phyloP scores from a whole-genome alignment of 2,329 filamentous ascomycete species.

The Claviceps sorghi region DNA sequence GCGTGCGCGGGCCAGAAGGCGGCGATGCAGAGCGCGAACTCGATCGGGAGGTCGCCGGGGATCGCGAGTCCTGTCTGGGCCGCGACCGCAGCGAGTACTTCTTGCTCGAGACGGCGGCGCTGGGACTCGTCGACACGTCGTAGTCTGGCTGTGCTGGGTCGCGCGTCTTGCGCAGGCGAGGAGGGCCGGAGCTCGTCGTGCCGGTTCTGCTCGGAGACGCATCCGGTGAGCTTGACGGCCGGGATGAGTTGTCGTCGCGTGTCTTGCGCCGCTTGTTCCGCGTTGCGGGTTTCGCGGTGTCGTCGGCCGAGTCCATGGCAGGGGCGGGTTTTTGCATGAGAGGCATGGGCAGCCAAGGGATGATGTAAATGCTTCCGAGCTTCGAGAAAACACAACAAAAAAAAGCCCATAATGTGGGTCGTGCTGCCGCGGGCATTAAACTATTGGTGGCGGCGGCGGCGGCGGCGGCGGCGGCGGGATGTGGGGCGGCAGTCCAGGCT shows the following conservation, averaged over 20 bases:
- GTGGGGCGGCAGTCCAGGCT: no score
- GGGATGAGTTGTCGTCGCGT: slow-evolving; percentile 15
- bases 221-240: slow-evolving; percentile 13
- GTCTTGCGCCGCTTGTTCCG: slow-evolving; percentile 21
- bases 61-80: slow-evolving; percentile 18
- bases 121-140: slow-evolving; percentile 8
- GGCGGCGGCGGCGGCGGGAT: no score
- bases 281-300: slow-evolving; percentile 13
- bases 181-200: not conserved
- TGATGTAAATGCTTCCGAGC: not conserved
- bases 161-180: not conserved
- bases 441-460: no score
- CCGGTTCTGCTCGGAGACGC: slow-evolving; percentile 2
- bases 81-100: slow-evolving; percentile 15
- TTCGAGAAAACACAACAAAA: not conserved
- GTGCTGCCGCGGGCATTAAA: not conserved
- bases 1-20: slow-evolving; percentile 12
- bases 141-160: not conserved
- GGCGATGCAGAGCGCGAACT: slow-evolving; percentile 24
- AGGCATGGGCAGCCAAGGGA: slow-evolving; percentile 8
- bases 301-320: slow-evolving; percentile 17
- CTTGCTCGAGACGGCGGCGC: slow-evolving; percentile 11
- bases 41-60: slow-evolving; percentile 21
- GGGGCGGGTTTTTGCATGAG: not conserved
- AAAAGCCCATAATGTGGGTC: not conserved